Evolutionary conservation across 331 rosid species (phyloP), one percentile per base, ranked within the genome.

Genomic region (Prunus yedoensis): DNA sequence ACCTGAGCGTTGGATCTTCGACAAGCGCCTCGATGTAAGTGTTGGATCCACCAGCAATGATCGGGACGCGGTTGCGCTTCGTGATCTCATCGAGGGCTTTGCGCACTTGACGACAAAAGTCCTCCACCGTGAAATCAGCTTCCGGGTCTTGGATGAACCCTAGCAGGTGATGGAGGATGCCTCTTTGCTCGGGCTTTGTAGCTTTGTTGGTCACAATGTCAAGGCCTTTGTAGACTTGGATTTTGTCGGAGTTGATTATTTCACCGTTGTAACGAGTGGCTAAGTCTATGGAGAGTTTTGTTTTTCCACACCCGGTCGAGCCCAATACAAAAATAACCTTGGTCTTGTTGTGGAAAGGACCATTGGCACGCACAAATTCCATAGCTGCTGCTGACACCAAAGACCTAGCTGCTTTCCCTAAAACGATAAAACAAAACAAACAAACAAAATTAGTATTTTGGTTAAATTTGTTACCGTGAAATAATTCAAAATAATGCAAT

Each of bases 201-300:
- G 71, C 73, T 35, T 84, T 84, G 66, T 84, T 84, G 56, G 87
- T 83, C 53, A 77, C 28, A 23, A 79, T 68, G 65, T 83, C 87
- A 16, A 80, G 74, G 68, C 87, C 84, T 6, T 32, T 9, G 62
- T 76, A 84, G 56, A 56, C 70, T 38, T 84, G 87, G 21, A 84
- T 80, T 74, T 84, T 77, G 84, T 84, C 84, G 23, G 75, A 84
- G 74, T 84, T 84, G 51, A 80, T 69, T 57, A 84, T 68, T 57
- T 84, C 87, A 2, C 71, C 66, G 1, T 63, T 67, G 28, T 67
- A 76, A 21, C 51, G 60, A 15, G 70, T 16, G 53, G 84, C 84
- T 5, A 80, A 27, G 51, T 77, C 74, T 21, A 84, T 32, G 28
- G 82, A 73, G 62, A 84, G 85, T 67, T 77, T 77, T 8, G 87